Evolutionary conservation across 441 rosid genomes (phyloP).

Genomic region (Rhodomyrtus psidioides): DNA sequence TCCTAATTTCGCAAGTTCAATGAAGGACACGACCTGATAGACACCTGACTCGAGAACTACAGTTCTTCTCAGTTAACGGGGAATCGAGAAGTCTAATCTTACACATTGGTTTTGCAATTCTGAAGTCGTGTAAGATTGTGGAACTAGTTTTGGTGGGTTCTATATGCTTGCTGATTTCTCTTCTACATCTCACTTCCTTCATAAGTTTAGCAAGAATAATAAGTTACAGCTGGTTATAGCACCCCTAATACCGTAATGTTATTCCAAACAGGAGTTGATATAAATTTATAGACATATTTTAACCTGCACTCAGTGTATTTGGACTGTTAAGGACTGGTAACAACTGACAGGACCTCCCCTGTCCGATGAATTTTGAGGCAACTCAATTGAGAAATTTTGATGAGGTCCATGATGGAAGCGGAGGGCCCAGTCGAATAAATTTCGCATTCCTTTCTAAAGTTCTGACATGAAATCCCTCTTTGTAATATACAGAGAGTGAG

Average conservation of each 20-base stretch:
- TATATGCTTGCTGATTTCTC: background rate
- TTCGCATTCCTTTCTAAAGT: background rate
- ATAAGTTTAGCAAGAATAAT: background rate
- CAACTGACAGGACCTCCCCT: background rate
- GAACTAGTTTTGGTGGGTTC: background rate
- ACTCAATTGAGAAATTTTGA: background rate
- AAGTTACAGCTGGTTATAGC: background rate
- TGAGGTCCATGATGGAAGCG: background rate
- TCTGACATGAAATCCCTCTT: background rate
- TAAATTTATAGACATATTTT: background rate
- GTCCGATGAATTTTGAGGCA: background rate
- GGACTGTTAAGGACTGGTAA: background rate
- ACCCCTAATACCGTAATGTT: background rate
- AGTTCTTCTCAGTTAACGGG: background rate
- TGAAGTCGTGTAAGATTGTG: background rate
- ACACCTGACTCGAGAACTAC: background rate
- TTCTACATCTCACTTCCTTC: background rate
- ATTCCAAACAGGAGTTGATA: background rate
- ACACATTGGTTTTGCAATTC: background rate
- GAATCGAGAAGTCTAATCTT: background rate
- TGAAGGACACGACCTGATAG: background rate
- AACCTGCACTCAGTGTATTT: background rate
- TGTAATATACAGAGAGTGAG: background rate
- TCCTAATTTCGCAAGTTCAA: background rate
- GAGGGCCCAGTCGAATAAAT: background rate